Evolutionary conservation across 2,329 filamentous ascomycete species (phyloP), one percentile per base, ranked within the genome.

Genomic region (Pseudocercospora vitis): DNA sequence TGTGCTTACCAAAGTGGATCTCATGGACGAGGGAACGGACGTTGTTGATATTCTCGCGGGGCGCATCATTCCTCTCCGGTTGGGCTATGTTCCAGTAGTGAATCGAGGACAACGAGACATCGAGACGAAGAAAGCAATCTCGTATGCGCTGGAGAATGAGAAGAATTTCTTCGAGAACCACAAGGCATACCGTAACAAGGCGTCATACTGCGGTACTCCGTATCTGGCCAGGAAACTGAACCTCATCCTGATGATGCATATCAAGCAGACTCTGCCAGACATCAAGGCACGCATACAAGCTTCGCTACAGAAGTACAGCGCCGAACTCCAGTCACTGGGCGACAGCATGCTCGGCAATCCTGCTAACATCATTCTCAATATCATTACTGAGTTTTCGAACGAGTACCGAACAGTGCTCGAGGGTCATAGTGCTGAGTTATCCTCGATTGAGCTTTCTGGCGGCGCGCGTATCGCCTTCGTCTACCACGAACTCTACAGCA

Each of bases 231-330:
- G 92, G 64, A 99, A 99, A 76, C 83, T 99, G 56, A 99, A 99
- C 75, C 80, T 99, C 67, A 97, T 99, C 69, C 82, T 99, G 64
- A 97, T 99, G 92, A 99, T 99, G 94, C 94, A 99, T 78, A 99
- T 99, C 79, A 99, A 99, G 77, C 92, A 99, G 78, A 99, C 94
- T 1, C 82, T 99, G 11, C 94, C 94, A 33, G 94, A 99, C 70
- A 99, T 99, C 79, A 99, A 99, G 78, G 90, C 89, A 11, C 88
- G 95, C 60, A 99, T 99, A 65, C 83, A 88, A n/a, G 88, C 89
- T 63, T 96, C 92, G 11, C 79, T 99, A 56, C 87, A 91, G 70
- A 99, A 99, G 72, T 99, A 99, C 74, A 79, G 83, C 3, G 75
- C 84, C 35, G 94, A 99, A 73, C 81, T 99, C 18, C 78, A 83